A percentile compares a stretch with the other conserved stretches of the same genome.
These are phyloP conservation scores for Tuctoria greenei DNA, from an alignment of 176 grass and related monocot genomes.

Conservation along the genomic window DNA sequence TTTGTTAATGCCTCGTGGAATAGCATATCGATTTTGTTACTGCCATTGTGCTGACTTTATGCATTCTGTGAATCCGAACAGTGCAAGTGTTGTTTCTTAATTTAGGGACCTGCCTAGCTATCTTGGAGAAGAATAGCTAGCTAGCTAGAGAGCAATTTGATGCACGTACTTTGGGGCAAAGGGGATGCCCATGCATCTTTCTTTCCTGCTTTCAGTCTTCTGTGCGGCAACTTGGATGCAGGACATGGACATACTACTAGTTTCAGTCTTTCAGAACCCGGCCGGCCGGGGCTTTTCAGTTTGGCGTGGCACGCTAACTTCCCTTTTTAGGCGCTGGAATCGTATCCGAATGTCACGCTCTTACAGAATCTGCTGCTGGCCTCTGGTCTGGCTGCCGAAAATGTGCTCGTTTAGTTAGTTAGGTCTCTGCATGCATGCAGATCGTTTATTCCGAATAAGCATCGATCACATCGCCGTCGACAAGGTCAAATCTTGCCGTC, in stretches of 20 bases:
- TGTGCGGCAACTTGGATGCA: constrained; percentile 24
- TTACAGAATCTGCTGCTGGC: too few relatives aligned
- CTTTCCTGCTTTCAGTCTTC: constrained; percentile 25
- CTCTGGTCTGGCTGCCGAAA: not conserved
- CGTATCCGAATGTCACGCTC: constrained; percentile 28
- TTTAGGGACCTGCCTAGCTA: not conserved
- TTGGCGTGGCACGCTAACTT: too few relatives aligned
- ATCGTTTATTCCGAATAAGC: constrained; percentile 24
- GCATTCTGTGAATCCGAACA: not conserved
- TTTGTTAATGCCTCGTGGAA: not conserved
- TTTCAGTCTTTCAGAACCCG: not conserved
- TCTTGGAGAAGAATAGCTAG: not conserved
- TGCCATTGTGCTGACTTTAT: not conserved
- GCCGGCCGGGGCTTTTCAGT: not conserved
- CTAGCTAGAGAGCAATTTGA: not conserved
- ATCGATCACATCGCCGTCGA: constrained; percentile 10
- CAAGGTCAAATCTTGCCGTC: not conserved
- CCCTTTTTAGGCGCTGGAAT: constrained; percentile 35
- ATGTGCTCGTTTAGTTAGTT: not conserved
- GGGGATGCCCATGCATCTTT: not conserved
- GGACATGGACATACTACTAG: not conserved
- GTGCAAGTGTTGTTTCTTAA: not conserved
- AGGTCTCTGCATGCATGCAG: not conserved
- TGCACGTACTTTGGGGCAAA: not conserved
- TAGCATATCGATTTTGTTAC: not conserved